Conservation (phyloP, 2,329 filamentous ascomycete genomes). For the Chaetomiaceae sp. region DNA sequence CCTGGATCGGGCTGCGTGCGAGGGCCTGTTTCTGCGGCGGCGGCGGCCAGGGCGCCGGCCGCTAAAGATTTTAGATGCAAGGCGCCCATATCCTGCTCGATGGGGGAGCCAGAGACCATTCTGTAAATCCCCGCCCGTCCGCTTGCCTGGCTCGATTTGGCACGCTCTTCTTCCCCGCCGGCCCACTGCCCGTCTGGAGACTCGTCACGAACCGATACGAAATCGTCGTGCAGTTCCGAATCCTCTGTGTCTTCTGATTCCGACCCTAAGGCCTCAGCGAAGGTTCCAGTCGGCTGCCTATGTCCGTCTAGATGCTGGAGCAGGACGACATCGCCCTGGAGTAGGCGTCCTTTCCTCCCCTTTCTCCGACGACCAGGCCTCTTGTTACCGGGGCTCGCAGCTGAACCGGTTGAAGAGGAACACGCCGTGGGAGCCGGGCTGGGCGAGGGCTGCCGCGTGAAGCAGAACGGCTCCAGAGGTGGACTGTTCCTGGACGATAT, state of each 20-base stretch:
- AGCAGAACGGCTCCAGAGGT: conserved; percentile 35
- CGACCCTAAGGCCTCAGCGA: conserved; percentile 50
- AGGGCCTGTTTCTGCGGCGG: no score
- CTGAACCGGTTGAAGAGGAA: conserved; percentile 42
- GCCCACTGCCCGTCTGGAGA: conserved; percentile 5
- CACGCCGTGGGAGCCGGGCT: conserved; percentile 46
- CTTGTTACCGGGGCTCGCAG: conserved; percentile 38
- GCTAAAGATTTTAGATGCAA: conserved; percentile 33
- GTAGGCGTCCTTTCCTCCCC: no score
- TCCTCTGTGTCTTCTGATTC: conserved; percentile 30
- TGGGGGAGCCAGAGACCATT: conserved; percentile 15
- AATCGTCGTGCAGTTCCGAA: conserved; percentile 11
- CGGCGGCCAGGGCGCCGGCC: conserved; percentile 30
- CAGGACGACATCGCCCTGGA: conserved; percentile 63
- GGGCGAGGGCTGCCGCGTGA: conserved; percentile 47
- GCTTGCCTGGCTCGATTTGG: neutral
- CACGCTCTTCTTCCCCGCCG: conserved; percentile 2
- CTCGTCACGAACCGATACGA: conserved; percentile 7
- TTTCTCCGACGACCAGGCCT: conserved; percentile 52
- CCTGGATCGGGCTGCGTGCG: conserved; percentile 22
- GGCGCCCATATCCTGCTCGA: conserved; percentile 19
- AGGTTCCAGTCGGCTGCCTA: conserved; percentile 59
- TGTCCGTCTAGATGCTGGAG: conserved; percentile 60
- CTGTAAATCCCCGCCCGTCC: neutral
- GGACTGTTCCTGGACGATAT: conserved; percentile 40